Conservation (phyloP, 2,329 filamentous ascomycete genomes). For the Pezicula neosporulosa region DNA sequence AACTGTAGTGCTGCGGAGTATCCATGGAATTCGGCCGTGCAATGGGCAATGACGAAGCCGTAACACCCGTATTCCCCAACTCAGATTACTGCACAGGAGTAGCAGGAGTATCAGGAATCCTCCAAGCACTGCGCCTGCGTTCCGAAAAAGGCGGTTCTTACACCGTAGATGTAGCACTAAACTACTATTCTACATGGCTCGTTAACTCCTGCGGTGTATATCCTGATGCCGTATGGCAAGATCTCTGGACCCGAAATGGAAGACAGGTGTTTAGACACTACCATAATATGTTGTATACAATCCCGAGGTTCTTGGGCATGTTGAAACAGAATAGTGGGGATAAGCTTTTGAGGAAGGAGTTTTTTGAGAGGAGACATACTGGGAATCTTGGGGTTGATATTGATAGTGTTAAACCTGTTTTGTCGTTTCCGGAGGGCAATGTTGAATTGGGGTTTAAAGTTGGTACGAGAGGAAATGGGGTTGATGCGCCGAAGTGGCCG, state of each 20-base stretch:
- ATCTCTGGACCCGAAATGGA: slow-evolving; percentile 42
- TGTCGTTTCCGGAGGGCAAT: slow-evolving; percentile 32
- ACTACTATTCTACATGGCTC: slow-evolving; percentile 41
- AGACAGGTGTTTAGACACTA: slow-evolving; percentile 46
- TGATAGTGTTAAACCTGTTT: slow-evolving; percentile 39
- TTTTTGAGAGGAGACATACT: slow-evolving; percentile 41
- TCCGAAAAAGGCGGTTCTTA: slow-evolving; percentile 36
- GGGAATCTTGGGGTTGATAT: slow-evolving; percentile 35
- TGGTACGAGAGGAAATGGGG: slow-evolving; percentile 46
- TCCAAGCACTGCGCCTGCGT: slow-evolving; percentile 37
- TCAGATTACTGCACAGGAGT: slow-evolving; percentile 42
- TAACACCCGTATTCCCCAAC: slow-evolving; percentile 41
- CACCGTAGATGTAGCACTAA: slow-evolving; percentile 36
- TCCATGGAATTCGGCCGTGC: slow-evolving; percentile 42
- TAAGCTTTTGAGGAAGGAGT: slow-evolving; percentile 41
- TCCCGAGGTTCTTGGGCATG: slow-evolving; percentile 38
- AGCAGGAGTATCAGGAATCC: slow-evolving; percentile 34
- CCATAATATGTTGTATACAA: slow-evolving; percentile 40
- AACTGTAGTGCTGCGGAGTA: slow-evolving; percentile 35
- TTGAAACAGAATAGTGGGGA: slow-evolving; percentile 33
- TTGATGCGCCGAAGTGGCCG: slow-evolving; percentile 45
- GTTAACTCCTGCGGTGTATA: slow-evolving; percentile 35
- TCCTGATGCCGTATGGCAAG: slow-evolving; percentile 41
- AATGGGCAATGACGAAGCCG: slow-evolving; percentile 40
- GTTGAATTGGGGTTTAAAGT: slow-evolving; percentile 43